Base-by-base conservation (phyloP, 176 grass and related monocot genomes). In the Leersia perrieri region DNA sequence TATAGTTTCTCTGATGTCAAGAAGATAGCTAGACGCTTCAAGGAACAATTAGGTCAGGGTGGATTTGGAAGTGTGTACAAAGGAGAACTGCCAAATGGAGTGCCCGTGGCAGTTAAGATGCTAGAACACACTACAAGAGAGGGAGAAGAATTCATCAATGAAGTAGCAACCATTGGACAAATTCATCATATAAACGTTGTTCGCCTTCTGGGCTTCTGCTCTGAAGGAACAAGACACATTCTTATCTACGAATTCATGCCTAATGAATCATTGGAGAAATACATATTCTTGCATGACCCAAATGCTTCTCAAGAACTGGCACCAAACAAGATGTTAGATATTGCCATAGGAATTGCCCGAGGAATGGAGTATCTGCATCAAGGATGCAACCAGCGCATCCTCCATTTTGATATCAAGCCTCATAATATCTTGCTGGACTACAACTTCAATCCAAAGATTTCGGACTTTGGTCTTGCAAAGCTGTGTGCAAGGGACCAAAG, bases 341-440 rank as follows among this genome's bases (percentile, higher is more conserved):
- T 87, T 30, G 69, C 87, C 27, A 70, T 88, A 28, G 77, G 89
- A 8, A 85, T 88, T 18, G 77, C 85, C 27, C 57, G 81, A 30
- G 89, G 89, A 44, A 92, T 92, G 51, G 83, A 89, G 28, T 92
- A 92, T 40, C 42, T 92, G 33, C 90, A 92, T 63, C 78, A 88
- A 60, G 89, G 89, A 31, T 91, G 89, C 31, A 74, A 83, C 14
- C 75, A 92, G 9, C 83, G 87, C 58, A 89, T 92, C 32, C 74
- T 92, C 22, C 90, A 92, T 33, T 86, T 92, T 33, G 86, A 92
- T 38, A 92, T 92, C 58, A 91, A 91, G 35, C 89, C 90, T 35
- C 89, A 91, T 13, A 88, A 88, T 20, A 84, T 91, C 67, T 65
- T 92, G 57, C 42, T 92, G 9, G 89, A 92, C 63, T 69, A 75